Percentiles rank a stretch among this genome's conserved stretches.
Evolutionary conservation across 1,139 yeast genomes (phyloP).

Genomic region (Torulaspora pretoriensis): DNA sequence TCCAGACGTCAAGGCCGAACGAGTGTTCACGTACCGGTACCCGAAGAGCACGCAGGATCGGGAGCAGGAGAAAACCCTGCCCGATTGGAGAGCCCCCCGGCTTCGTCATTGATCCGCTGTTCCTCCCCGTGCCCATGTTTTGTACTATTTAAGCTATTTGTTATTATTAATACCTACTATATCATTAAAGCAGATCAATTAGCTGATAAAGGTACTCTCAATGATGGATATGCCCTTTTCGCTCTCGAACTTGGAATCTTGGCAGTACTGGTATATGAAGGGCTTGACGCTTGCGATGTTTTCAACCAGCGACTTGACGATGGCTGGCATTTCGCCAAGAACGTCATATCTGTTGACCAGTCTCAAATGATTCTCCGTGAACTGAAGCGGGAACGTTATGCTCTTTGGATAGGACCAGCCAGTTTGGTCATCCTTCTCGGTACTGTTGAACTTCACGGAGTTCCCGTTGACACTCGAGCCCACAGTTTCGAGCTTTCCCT

Average conservation of each 20-base stretch:
- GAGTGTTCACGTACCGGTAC: slow-evolving; percentile 12
- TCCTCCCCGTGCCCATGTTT: no score
- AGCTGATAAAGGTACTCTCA: slow-evolving; percentile 31
- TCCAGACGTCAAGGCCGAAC: slow-evolving; percentile 6
- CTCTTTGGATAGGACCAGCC: slow-evolving; percentile 77
- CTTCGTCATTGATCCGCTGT: slow-evolving; percentile 3
- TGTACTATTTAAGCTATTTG: background rate
- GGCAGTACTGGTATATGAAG: slow-evolving; percentile 76
- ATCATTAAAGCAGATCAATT: background rate
- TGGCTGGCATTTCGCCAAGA: slow-evolving; percentile 82
- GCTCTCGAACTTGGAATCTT: slow-evolving; percentile 37
- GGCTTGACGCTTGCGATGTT: slow-evolving; percentile 86
- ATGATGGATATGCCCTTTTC: slow-evolving; percentile 31
- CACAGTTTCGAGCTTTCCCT: slow-evolving; percentile 55
- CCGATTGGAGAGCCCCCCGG: slow-evolving; percentile 19
- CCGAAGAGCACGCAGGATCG: slow-evolving; percentile 12
- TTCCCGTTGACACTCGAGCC: slow-evolving; percentile 43
- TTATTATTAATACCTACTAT: background rate
- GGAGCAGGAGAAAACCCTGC: slow-evolving; percentile 8
- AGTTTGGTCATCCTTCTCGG: slow-evolving; percentile 51
- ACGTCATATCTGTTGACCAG: slow-evolving; percentile 82
- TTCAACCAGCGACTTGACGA: slow-evolving; percentile 72
- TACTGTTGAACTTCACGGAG: slow-evolving; percentile 51
- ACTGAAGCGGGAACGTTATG: slow-evolving; percentile 49
- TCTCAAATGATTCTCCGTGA: slow-evolving; percentile 45